Conservation (phyloP, 2,329 filamentous ascomycete genomes). For the Epichloe hybrida region DNA sequence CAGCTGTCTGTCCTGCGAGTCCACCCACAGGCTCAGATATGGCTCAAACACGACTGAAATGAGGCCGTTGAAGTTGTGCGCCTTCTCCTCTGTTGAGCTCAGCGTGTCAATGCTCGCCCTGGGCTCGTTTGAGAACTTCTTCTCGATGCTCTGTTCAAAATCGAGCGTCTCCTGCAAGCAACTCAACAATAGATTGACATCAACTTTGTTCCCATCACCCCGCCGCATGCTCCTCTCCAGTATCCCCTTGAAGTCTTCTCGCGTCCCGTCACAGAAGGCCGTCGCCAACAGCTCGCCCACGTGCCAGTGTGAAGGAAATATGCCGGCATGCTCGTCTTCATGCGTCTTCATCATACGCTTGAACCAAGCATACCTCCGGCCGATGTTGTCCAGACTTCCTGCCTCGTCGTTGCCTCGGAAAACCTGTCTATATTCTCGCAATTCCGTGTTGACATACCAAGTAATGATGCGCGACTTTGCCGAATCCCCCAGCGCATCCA, state of each 20-base stretch:
- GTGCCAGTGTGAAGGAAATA: constrained; percentile 81
- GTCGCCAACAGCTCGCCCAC: constrained; percentile 84
- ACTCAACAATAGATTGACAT: constrained; percentile 77
- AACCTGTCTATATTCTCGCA: constrained; percentile 89
- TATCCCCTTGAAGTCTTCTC: constrained; percentile 91
- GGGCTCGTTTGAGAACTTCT: constrained; percentile 59
- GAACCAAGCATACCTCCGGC: constrained; percentile 90
- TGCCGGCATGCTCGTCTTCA: constrained; percentile 77
- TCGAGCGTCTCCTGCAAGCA: constrained; percentile 93
- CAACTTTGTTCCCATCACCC: constrained; percentile 62
- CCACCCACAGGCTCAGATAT: constrained; percentile 92
- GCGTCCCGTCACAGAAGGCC: constrained; percentile 86
- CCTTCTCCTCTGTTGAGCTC: constrained; percentile 61
- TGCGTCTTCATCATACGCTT: constrained; percentile 90
- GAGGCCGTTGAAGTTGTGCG: constrained; percentile 70
- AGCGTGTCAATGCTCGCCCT: constrained; percentile 84
- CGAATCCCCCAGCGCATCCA: constrained; percentile 85
- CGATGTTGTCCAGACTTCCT: constrained; percentile 91
- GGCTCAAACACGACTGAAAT: constrained; percentile 97
- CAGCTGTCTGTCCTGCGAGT: constrained; percentile 84
- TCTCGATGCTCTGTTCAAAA: constrained; percentile 86
- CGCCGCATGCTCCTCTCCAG: constrained; percentile 76
- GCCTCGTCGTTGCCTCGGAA: constrained; percentile 96
- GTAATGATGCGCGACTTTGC: constrained; percentile 71
- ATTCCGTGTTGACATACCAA: constrained; percentile 96